Percentiles rank a stretch among this genome's conserved stretches.
Conservation (phyloP, 805 yeast genomes). For the Ogataea pini region DNA sequence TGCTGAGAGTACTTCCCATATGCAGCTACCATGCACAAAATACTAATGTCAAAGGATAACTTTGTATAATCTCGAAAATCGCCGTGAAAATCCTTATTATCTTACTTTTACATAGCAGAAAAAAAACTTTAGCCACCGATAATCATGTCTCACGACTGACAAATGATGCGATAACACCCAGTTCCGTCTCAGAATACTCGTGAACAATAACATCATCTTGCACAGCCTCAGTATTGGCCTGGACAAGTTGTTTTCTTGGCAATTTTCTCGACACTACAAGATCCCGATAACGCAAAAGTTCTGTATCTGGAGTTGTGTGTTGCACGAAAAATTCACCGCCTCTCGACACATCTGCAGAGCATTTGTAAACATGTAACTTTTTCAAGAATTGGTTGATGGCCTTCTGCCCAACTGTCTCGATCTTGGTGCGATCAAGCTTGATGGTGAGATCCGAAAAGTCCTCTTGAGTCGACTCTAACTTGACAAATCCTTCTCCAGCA, state of each 20-base stretch:
- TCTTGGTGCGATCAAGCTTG: conserved; percentile 59
- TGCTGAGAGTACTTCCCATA: no score
- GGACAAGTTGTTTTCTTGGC: conserved; percentile 84
- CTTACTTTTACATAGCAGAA: no score
- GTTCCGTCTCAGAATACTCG: conserved; percentile 72
- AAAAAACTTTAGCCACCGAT: no score
- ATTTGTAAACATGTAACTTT: conserved; percentile 76
- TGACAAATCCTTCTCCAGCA: conserved; percentile 60
- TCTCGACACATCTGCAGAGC: conserved; percentile 66
- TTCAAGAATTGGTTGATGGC: conserved; percentile 71
- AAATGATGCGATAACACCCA: conserved; percentile 80
- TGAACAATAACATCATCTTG: conserved; percentile 50
- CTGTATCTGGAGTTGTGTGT: conserved; percentile 66
- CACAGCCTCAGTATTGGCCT: conserved; percentile 65
- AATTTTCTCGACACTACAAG: conserved; percentile 68
- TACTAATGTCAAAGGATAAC: no score
- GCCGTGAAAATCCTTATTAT: no score
- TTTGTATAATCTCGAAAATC: no score
- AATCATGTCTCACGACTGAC: conserved; percentile 51
- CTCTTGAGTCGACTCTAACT: conserved; percentile 49
- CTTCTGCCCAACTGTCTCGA: conserved; percentile 67
- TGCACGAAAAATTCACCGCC: conserved; percentile 67
- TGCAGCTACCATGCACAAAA: no score
- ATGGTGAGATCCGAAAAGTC: conserved; percentile 61
- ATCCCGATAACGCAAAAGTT: conserved; percentile 65